These are phyloP conservation scores for Fusarium illudens DNA, from an alignment of 2,329 filamentous ascomycete genomes.

Conservation along the genomic window DNA sequence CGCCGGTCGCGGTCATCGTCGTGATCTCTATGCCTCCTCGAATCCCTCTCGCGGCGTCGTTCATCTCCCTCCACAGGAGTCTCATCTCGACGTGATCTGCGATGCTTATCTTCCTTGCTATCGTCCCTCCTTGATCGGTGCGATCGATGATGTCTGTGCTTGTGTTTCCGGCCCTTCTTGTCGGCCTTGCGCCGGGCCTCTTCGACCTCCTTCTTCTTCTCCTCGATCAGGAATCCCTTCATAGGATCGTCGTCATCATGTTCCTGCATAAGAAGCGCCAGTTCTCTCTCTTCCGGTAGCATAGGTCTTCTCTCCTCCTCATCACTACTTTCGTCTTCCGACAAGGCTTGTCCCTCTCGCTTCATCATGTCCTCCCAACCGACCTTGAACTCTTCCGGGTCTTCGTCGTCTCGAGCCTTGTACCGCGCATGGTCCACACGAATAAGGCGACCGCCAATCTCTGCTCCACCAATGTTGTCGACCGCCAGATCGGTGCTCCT, in stretches of 20 bases:
- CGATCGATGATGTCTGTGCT: slow-evolving; percentile 57
- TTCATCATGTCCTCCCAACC: slow-evolving; percentile 68
- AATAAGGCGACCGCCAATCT: slow-evolving; percentile 80
- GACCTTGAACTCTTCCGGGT: slow-evolving; percentile 65
- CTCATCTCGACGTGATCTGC: slow-evolving; percentile 51
- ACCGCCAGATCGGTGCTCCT: slow-evolving; percentile 94
- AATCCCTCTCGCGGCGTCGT: slow-evolving; percentile 43
- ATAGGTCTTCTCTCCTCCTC: slow-evolving; percentile 65
- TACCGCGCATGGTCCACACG: slow-evolving; percentile 94
- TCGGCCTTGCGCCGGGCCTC: slow-evolving; percentile 66
- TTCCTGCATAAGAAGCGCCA: slow-evolving; percentile 76
- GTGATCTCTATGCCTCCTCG: slow-evolving; percentile 41
- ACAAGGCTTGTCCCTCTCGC: slow-evolving; percentile 57
- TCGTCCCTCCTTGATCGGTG: slow-evolving; percentile 53
- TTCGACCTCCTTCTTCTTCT: slow-evolving; percentile 90
- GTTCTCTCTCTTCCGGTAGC: slow-evolving; percentile 82
- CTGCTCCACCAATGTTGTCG: slow-evolving; percentile 90
- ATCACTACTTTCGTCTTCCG: slow-evolving; percentile 57
- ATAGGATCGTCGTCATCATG: slow-evolving; percentile 98
- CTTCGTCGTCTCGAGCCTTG: slow-evolving; percentile 83
- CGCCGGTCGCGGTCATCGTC: slow-evolving; percentile 44
- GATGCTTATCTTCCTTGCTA: slow-evolving; percentile 42
- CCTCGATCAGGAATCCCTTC: slow-evolving; percentile 88
- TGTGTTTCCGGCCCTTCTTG: slow-evolving; percentile 58
- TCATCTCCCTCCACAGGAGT: slow-evolving; percentile 42